A percentile compares a stretch with the other conserved stretches of the same genome.
phyloP scores from a whole-genome alignment of 1,284 basidiomycete genomes.

The Cryptococcus neoformans region DNA sequence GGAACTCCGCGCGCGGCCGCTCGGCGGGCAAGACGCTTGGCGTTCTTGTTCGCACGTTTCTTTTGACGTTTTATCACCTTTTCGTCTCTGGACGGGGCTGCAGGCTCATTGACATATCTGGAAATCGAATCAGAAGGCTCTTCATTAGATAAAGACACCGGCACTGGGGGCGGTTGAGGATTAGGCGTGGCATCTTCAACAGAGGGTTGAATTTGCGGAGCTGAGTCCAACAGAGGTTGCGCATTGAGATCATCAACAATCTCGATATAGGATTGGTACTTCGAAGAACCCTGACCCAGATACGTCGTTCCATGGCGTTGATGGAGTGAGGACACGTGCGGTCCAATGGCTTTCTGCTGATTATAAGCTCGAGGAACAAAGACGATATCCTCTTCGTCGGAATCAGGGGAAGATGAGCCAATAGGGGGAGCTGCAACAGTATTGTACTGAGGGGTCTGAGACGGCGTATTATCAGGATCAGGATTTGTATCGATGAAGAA shows the following conservation, averaged over 20 bases:
- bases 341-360: conserved; percentile 27
- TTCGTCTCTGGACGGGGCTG: conserved; percentile 14
- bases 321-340: too few species aligned
- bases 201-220: not conserved
- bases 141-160: not conserved
- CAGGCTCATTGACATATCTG: conserved; percentile 23
- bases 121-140: not conserved
- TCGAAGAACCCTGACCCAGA: not conserved
- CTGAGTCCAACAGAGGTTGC: not conserved
- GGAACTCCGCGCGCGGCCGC: conserved; percentile 10
- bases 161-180: not conserved
- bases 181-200: not conserved
- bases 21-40: conserved; percentile 14
- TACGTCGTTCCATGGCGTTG: too few species aligned
- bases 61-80: conserved; percentile 15
- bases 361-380: conserved; percentile 31
- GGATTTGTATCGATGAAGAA: not conserved
- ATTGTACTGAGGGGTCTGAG: conserved; percentile 23
- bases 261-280: not conserved
- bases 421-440: conserved; percentile 11
- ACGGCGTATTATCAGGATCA: not conserved
- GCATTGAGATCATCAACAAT: too few species aligned
- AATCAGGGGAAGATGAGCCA: conserved; percentile 9
- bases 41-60: not conserved
- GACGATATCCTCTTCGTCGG: too few species aligned